Evolutionary conservation across 371 early-diverging fungal species (phyloP).

Genomic region (Actinomortierella wolfii): DNA sequence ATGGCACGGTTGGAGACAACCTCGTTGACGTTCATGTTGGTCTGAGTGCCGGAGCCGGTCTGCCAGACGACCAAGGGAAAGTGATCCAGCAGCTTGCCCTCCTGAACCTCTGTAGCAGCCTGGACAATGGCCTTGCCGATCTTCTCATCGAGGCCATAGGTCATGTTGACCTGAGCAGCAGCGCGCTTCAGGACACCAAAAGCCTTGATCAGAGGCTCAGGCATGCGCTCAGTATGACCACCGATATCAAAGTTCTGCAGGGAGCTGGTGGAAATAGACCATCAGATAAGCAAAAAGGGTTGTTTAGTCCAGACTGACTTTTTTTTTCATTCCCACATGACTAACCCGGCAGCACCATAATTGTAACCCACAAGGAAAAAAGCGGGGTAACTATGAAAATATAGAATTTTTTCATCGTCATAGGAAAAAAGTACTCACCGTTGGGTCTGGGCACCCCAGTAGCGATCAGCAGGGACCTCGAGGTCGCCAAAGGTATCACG

Average conservation of each 20-base stretch:
- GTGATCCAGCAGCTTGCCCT: constrained; percentile 85
- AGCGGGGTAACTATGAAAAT: constrained; percentile 9
- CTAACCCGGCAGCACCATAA: background rate
- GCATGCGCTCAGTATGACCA: constrained; percentile 91
- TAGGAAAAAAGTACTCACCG: constrained; percentile 61
- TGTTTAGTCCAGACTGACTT: background rate
- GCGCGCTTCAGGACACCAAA: constrained; percentile 94
- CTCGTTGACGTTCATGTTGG: constrained; percentile 95
- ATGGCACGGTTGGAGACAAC: constrained; percentile 97
- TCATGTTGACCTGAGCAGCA: constrained; percentile 90
- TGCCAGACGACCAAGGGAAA: constrained; percentile 98
- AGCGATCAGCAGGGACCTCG: constrained; percentile 90
- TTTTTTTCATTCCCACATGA: background rate
- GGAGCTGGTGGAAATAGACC: constrained; percentile 53
- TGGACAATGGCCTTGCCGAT: constrained; percentile 86
- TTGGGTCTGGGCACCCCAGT: constrained; percentile 98
- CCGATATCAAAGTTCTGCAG: constrained; percentile 96
- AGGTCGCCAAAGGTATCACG: constrained; percentile 94
- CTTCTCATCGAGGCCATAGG: constrained; percentile 77
- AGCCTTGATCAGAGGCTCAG: constrained; percentile 88
- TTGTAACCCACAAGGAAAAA: constrained; percentile 2
- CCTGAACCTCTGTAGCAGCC: constrained; percentile 89
- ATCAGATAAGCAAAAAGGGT: background rate
- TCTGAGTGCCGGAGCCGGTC: constrained; percentile 98
- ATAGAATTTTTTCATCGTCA: background rate